Evolutionary conservation across 257 asterid genomes (phyloP).

Genomic region (Solanum lignicaule): DNA sequence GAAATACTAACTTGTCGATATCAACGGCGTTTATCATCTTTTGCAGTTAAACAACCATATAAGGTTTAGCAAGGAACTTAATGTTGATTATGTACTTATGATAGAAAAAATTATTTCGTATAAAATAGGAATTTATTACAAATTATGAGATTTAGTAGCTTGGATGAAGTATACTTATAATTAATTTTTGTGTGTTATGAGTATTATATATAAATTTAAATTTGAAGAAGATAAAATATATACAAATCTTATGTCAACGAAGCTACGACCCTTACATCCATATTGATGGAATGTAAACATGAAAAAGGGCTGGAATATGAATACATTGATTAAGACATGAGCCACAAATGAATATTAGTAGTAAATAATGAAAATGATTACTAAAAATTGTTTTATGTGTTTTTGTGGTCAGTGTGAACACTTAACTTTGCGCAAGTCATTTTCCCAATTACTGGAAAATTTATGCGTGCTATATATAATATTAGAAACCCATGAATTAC

Average conservation of each 20-base stretch:
- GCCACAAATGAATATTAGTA: neutral
- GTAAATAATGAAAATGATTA: neutral
- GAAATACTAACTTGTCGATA: neutral
- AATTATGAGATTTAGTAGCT: neutral
- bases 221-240: too few relatives aligned
- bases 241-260: neutral
- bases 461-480: neutral
- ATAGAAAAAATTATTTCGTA: neutral
- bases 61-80: neutral
- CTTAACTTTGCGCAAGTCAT: too few relatives aligned
- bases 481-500: neutral
- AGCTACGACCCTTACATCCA: too few relatives aligned
- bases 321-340: neutral
- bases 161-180: too few relatives aligned
- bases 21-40: too few relatives aligned
- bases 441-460: too few relatives aligned
- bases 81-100: neutral
- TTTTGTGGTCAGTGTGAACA: too few relatives aligned
- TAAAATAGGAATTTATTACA: neutral
- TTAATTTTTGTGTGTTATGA: neutral
- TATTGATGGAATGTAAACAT: too few relatives aligned
- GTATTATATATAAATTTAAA: too few relatives aligned
- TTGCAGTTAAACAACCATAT: neutral
- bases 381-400: neutral
- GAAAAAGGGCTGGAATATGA: too few relatives aligned